Evolutionary conservation across 495 filamentous ascomycete genomes (phyloP).

Genomic region (Daldinia vernicosa): DNA sequence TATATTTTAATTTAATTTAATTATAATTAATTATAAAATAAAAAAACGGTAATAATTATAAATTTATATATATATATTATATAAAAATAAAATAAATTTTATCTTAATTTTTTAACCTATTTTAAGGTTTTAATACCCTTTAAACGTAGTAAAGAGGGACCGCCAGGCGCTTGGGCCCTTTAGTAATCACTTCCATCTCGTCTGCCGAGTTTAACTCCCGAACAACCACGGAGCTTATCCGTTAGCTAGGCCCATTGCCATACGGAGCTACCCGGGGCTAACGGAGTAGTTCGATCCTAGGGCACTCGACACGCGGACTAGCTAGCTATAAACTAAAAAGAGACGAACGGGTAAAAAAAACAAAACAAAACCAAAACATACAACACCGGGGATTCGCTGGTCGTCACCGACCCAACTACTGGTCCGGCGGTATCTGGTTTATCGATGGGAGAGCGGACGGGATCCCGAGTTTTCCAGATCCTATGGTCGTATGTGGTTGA

Average conservation of each 20-base stretch:
- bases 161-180: too few relatives aligned
- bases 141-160: too few relatives aligned
- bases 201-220: neutral
- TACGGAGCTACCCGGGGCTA: neutral
- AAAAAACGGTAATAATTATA: too few relatives aligned
- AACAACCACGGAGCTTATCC: neutral
- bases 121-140: too few relatives aligned
- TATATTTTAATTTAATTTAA: too few relatives aligned
- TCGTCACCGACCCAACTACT: constrained; percentile 59
- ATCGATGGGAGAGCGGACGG: constrained; percentile 57
- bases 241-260: neutral
- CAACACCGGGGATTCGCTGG: constrained; percentile 56
- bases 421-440: constrained; percentile 51
- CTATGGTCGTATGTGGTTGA: constrained; percentile 55
- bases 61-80: too few relatives aligned
- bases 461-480: constrained; percentile 56
- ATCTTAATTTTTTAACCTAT: too few relatives aligned
- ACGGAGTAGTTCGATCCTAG: neutral
- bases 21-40: too few relatives aligned
- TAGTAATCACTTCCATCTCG: neutral
- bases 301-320: neutral
- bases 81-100: too few relatives aligned
- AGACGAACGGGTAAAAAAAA: neutral
- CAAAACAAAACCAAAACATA: constrained; percentile 45
- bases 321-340: neutral